A percentile compares a stretch with the other conserved stretches of the same genome.
Evolutionary conservation across 768 basidiomycete genomes (phyloP).

Genomic region (Naematelia encephala): DNA sequence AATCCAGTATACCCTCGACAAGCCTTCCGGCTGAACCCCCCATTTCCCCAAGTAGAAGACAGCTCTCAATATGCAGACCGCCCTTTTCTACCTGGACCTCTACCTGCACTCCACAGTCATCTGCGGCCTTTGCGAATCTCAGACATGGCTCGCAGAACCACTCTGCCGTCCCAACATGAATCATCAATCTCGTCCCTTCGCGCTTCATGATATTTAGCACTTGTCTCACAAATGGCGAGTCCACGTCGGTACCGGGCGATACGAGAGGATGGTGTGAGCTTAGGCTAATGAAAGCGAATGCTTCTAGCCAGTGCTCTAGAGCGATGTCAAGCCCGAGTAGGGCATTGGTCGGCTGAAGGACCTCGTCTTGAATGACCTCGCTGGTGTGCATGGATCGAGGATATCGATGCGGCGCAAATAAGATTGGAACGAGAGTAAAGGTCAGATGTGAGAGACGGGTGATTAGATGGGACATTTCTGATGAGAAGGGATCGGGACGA

Average conservation of each 20-base stretch:
- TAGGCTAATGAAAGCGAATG: slow-evolving; percentile 1
- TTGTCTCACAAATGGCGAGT: slow-evolving; percentile 7
- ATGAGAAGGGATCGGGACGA: slow-evolving; percentile 12
- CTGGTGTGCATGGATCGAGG: background rate
- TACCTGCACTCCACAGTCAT: slow-evolving; percentile 4
- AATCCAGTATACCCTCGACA: slow-evolving; percentile 1
- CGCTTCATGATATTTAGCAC: slow-evolving; percentile 5
- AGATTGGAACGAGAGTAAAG: background rate
- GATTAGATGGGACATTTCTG: background rate
- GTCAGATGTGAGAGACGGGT: background rate
- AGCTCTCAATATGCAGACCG: slow-evolving; percentile 14
- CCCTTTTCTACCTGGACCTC: slow-evolving; percentile 5
- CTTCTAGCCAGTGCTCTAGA: slow-evolving; percentile 4
- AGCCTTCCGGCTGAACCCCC: slow-evolving; percentile 8
- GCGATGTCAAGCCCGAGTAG: too few species aligned
- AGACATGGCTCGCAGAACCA: slow-evolving; percentile 10
- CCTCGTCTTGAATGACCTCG: background rate
- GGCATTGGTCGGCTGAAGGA: background rate
- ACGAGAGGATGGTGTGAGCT: slow-evolving; percentile 19
- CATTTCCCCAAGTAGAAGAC: slow-evolving; percentile 11
- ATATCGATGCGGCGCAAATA: background rate
- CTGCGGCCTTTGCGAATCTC: background rate
- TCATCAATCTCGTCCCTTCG: slow-evolving; percentile 5
- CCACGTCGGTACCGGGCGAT: slow-evolving; percentile 10
- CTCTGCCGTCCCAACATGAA: slow-evolving; percentile 17